Percentiles rank a stretch among this genome's conserved stretches.
These are phyloP conservation scores for Cladosporium sp. DNA, from an alignment of 2,329 filamentous ascomycete species.

Conservation along the genomic window DNA sequence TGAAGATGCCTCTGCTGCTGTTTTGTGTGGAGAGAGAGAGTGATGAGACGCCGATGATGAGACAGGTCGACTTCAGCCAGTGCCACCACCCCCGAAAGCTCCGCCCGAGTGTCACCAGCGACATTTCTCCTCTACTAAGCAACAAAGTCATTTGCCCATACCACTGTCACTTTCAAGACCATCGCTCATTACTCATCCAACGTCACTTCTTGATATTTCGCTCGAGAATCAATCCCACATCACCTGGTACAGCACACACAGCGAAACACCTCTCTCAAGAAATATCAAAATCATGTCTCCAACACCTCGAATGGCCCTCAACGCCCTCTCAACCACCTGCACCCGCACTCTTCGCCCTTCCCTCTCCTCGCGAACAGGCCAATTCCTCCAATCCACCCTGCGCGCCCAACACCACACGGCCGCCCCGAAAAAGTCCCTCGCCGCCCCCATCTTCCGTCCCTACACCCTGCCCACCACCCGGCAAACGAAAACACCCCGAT, in stretches of 20 bases:
- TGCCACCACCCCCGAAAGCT: neutral
- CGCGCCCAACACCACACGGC: conserved; percentile 11
- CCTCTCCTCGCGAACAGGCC: conserved; percentile 6
- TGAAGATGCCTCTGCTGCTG: neutral
- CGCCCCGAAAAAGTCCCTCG: neutral
- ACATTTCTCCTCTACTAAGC: too few species aligned
- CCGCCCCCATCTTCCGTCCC: neutral
- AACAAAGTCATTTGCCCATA: too few species aligned
- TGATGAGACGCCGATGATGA: too few species aligned
- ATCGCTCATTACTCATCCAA: too few species aligned
- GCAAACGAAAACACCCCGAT: neutral
- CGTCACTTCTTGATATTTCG: too few species aligned
- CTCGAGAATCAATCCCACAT: too few species aligned
- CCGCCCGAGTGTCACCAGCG: neutral
- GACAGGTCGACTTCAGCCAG: too few species aligned
- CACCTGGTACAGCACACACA: too few species aligned
- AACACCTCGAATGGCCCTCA: conserved; percentile 6
- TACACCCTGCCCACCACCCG: conserved; percentile 28
- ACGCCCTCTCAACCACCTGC: conserved; percentile 8
- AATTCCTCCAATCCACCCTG: neutral
- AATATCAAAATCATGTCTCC: neutral
- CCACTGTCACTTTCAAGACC: too few species aligned
- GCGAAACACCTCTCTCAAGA: too few species aligned
- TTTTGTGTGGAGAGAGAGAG: neutral
- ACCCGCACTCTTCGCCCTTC: conserved; percentile 10